phyloP scores from a whole-genome alignment of 108 stramenopile genomes.

The Stephanodiscus minutulus region DNA sequence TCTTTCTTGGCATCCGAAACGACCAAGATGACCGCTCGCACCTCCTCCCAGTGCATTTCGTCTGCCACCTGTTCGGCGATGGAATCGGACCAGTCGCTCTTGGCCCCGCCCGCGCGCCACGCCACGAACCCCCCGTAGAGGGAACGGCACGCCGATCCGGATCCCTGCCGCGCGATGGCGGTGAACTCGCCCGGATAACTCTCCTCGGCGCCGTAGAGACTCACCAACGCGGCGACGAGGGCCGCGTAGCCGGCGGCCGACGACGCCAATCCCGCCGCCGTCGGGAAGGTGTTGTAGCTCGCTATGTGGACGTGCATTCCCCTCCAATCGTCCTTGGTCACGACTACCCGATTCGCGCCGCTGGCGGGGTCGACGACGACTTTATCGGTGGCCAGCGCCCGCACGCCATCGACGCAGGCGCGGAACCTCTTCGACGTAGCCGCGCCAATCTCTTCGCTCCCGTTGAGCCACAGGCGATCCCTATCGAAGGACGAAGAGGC shows the following conservation, averaged over 20 bases:
- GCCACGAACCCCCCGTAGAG: slow-evolving; percentile 97
- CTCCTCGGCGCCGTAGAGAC: slow-evolving; percentile 82
- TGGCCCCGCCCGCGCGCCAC: slow-evolving; percentile 82
- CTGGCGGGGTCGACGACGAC: slow-evolving; percentile 32
- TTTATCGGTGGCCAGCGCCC: slow-evolving; percentile 56
- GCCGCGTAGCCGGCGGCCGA: slow-evolving; percentile 96
- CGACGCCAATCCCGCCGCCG: slow-evolving; percentile 94
- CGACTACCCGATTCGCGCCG: slow-evolving; percentile 51
- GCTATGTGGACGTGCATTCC: slow-evolving; percentile 81
- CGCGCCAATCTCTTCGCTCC: slow-evolving; percentile 67
- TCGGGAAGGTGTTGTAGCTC: slow-evolving; percentile 96
- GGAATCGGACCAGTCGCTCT: slow-evolving; percentile 84
- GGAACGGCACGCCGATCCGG: slow-evolving; percentile 93
- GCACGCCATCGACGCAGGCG: slow-evolving; percentile 80
- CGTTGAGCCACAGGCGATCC: slow-evolving; percentile 97
- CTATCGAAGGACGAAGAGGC: slow-evolving; percentile 63
- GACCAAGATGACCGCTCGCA: slow-evolving; percentile 92
- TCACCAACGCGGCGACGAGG: slow-evolving; percentile 84
- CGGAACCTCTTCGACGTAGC: slow-evolving; percentile 66
- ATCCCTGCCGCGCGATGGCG: slow-evolving; percentile 94
- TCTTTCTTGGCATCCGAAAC: slow-evolving; percentile 95
- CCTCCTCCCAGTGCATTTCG: slow-evolving; percentile 95
- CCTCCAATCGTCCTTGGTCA: slow-evolving; percentile 74
- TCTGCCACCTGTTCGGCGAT: slow-evolving; percentile 90
- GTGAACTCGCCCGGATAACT: slow-evolving; percentile 81